Conservation (phyloP, 495 filamentous ascomycete genomes). For the Talaromyces nanjingensis region DNA sequence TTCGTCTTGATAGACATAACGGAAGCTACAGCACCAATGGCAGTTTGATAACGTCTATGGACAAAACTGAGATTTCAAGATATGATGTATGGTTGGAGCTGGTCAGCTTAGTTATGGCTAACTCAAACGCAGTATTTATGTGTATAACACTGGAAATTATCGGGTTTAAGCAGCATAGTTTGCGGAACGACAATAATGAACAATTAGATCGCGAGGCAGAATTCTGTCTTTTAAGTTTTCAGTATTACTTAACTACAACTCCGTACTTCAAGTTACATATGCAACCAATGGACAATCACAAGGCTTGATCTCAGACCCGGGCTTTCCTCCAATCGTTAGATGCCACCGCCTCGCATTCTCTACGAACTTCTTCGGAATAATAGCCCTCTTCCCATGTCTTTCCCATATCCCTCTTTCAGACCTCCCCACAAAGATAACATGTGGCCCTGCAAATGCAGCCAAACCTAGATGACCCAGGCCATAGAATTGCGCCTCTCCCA, state of each 20-base stretch:
- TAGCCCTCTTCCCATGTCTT: background rate
- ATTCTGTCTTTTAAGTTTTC: background rate
- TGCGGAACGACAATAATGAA: too few relatives aligned
- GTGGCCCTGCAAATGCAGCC: background rate
- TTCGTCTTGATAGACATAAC: too few relatives aligned
- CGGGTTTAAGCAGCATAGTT: too few relatives aligned
- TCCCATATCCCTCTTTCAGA: slow-evolving; percentile 3
- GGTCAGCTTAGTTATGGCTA: too few relatives aligned
- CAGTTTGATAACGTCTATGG: too few relatives aligned
- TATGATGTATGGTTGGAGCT: too few relatives aligned
- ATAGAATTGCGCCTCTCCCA: slow-evolving; percentile 5
- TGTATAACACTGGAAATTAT: too few relatives aligned
- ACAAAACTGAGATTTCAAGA: too few relatives aligned
- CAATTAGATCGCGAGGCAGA: too few relatives aligned
- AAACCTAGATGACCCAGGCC: slow-evolving; percentile 1
- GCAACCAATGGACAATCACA: background rate
- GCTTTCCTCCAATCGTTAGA: slow-evolving; percentile 4
- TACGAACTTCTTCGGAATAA: background rate
- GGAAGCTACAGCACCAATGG: too few relatives aligned
- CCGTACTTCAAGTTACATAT: background rate
- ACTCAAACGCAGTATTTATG: too few relatives aligned
- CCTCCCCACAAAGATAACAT: slow-evolving; percentile 3
- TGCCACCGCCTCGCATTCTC: slow-evolving; percentile 1
- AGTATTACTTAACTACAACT: background rate
- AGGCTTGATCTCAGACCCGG: slow-evolving; percentile 1